Evolutionary conservation across 345 rosid genomes (phyloP).

Genomic region (Cardiospermum halicacabum): DNA sequence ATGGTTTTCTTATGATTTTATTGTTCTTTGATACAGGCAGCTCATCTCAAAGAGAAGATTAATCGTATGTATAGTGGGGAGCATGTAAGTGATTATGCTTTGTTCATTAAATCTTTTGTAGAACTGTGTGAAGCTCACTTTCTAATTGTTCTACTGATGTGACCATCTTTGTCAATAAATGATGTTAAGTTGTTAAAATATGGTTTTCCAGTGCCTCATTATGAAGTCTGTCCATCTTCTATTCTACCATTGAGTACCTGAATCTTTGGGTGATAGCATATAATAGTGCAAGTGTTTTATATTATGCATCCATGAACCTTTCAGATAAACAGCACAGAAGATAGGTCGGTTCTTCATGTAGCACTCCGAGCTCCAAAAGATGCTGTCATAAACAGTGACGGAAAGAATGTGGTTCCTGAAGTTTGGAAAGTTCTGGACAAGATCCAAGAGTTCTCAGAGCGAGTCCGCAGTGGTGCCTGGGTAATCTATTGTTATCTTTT

Average conservation of each 20-base stretch:
- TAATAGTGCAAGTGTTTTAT: slow-evolving; percentile 8
- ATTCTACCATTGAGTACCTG: background rate
- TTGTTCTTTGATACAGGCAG: slow-evolving; percentile 44
- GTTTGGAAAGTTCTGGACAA: slow-evolving; percentile 93
- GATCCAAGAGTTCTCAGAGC: slow-evolving; percentile 82
- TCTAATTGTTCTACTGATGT: background rate
- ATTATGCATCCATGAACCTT: slow-evolving; percentile 11
- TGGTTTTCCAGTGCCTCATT: background rate
- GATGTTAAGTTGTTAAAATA: background rate
- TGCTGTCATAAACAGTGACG: slow-evolving; percentile 66
- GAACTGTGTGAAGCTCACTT: background rate
- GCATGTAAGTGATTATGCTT: slow-evolving; percentile 45
- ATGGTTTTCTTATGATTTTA: background rate
- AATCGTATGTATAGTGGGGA: slow-evolving; percentile 74
- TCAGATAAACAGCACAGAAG: slow-evolving; percentile 91
- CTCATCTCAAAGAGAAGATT: slow-evolving; percentile 69
- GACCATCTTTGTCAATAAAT: background rate
- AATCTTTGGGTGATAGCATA: background rate
- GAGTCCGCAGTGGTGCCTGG: slow-evolving; percentile 86
- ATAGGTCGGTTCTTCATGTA: slow-evolving; percentile 91
- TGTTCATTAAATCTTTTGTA: background rate
- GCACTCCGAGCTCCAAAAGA: slow-evolving; percentile 92
- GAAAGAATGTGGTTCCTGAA: slow-evolving; percentile 82
- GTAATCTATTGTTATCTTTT: slow-evolving; percentile 34
- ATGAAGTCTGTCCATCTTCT: background rate